Conservation (phyloP, 805 yeast species). For the Yarrowia alimentaria region DNA sequence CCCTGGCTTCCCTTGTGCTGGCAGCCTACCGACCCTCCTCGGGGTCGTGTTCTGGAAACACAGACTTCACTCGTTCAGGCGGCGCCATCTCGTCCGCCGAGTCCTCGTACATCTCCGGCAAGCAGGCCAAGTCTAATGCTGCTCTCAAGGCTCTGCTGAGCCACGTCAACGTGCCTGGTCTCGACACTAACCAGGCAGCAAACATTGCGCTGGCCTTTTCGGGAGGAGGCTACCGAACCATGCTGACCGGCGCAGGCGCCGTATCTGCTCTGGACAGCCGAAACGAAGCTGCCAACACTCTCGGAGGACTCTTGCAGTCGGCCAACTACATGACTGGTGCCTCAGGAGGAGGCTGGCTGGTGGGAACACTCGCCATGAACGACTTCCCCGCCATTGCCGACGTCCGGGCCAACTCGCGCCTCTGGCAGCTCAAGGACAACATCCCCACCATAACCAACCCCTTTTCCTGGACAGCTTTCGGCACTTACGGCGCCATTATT, state of each 20-base stretch:
- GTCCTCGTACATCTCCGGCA: background rate
- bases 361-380: slow-evolving; percentile 63
- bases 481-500: slow-evolving; percentile 31
- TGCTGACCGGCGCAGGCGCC: slow-evolving; percentile 79
- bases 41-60: no score
- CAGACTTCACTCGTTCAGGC: no score
- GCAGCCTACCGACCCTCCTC: no score
- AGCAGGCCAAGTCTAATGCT: slow-evolving; percentile 34
- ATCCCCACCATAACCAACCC: background rate
- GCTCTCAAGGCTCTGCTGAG: slow-evolving; percentile 47
- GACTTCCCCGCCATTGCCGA: slow-evolving; percentile 43
- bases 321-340: slow-evolving; percentile 70
- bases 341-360: slow-evolving; percentile 84
- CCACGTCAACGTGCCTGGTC: slow-evolving; percentile 48
- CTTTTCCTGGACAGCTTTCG: background rate
- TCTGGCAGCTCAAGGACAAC: slow-evolving; percentile 58
- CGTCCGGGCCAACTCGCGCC: slow-evolving; percentile 45
- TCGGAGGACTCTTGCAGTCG: slow-evolving; percentile 71
- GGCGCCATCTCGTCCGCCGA: slow-evolving; percentile 3
- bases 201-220: slow-evolving; percentile 53
- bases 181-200: slow-evolving; percentile 43
- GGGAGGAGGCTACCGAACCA: slow-evolving; percentile 92
- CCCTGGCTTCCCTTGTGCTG: no score
- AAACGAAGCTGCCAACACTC: slow-evolving; percentile 48
- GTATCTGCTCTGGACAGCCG: slow-evolving; percentile 75